These are phyloP conservation scores for Alternaria consortialis DNA, from an alignment of 2,329 filamentous ascomycete genomes.

Conservation along the genomic window DNA sequence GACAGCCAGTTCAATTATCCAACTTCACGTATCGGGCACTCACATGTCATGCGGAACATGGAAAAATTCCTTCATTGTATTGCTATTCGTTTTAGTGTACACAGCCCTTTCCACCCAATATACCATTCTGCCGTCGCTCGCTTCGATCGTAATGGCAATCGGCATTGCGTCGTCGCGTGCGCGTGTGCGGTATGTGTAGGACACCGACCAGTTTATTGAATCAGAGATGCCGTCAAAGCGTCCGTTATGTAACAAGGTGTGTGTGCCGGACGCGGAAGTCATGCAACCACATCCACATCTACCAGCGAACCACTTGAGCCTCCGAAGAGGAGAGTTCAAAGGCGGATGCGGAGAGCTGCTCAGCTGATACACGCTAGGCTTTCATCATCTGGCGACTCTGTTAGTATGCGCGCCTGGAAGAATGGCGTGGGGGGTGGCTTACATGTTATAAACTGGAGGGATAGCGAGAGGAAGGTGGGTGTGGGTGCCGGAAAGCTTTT, in stretches of 20 bases:
- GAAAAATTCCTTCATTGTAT: conserved; percentile 11
- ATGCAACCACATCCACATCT: conserved; percentile 73
- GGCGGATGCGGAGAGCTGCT: conserved; percentile 74
- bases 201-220: conserved; percentile 65
- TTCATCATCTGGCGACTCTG: conserved; percentile 87
- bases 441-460: conserved; percentile 99
- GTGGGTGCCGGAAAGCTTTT: conserved; percentile 47
- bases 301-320: conserved; percentile 87
- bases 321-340: conserved; percentile 84
- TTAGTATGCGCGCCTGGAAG: conserved; percentile 28
- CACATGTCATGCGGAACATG: conserved; percentile 1
- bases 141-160: background rate
- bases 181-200: conserved; percentile 11
- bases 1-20: background rate
- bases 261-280: conserved; percentile 99
- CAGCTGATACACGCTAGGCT: conserved; percentile 96
- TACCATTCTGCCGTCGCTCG: background rate
- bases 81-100: conserved; percentile 9
- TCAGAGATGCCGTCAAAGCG: conserved; percentile 99
- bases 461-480: conserved; percentile 67
- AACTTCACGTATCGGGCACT: conserved; percentile 5
- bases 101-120: background rate
- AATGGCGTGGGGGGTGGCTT: conserved; percentile 57
- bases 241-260: conserved; percentile 96
- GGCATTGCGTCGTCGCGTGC: background rate